phyloP scores from a whole-genome alignment of 2,329 filamentous ascomycete genomes.

The Colletotrichum sp. region DNA sequence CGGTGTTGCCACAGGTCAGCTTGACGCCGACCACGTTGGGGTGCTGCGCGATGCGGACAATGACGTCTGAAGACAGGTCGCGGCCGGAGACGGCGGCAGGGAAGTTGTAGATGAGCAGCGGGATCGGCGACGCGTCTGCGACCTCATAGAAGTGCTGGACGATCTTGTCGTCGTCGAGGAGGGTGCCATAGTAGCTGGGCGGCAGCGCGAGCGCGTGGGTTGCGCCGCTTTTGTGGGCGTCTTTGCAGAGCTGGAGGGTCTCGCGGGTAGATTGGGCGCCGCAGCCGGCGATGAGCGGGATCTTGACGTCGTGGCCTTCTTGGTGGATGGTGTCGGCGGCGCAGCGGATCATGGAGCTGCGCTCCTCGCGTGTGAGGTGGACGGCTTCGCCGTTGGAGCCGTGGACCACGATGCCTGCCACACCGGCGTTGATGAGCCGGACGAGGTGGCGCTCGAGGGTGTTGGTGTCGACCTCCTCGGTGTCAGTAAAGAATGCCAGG shows the following conservation, averaged over 20 bases:
- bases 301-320: slow-evolving; percentile 63
- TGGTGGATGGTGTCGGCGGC: slow-evolving; percentile 71
- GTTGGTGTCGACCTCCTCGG: slow-evolving; percentile 36
- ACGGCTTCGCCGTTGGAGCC: slow-evolving; percentile 79
- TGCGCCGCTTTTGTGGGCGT: slow-evolving; percentile 68
- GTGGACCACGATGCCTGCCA: slow-evolving; percentile 72
- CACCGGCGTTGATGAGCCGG: slow-evolving; percentile 56
- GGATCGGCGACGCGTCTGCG: slow-evolving; percentile 60
- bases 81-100: slow-evolving; percentile 62
- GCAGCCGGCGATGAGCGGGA: slow-evolving; percentile 75
- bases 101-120: slow-evolving; percentile 69
- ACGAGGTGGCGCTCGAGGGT: slow-evolving; percentile 38
- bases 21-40: slow-evolving; percentile 69
- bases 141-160: slow-evolving; percentile 67
- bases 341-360: slow-evolving; percentile 69
- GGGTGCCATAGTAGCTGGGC: slow-evolving; percentile 70
- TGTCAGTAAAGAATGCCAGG: slow-evolving; percentile 38
- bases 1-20: slow-evolving; percentile 68
- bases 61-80: slow-evolving; percentile 62
- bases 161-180: slow-evolving; percentile 62
- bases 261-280: slow-evolving; percentile 72
- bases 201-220: slow-evolving; percentile 73
- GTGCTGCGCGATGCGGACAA: slow-evolving; percentile 55
- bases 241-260: slow-evolving; percentile 68
- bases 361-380: slow-evolving; percentile 72